Base-by-base conservation (phyloP, 2,329 filamentous ascomycete genomes). In the Sporothrix brunneoviolacea region DNA sequence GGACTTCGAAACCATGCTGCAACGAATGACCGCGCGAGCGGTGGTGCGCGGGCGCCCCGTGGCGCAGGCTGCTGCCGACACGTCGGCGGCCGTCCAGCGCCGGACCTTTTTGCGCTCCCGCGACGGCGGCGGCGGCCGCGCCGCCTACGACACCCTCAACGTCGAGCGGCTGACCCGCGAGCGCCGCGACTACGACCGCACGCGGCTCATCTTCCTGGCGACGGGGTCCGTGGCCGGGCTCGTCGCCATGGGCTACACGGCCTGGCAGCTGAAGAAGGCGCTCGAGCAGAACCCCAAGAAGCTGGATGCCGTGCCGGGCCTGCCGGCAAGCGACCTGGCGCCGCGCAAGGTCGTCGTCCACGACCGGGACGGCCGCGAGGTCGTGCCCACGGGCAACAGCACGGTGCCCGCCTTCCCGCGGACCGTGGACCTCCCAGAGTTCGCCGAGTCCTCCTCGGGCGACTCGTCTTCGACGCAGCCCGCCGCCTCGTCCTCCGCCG, bases 361-460 rank as follows among this genome's bases (percentile, higher is more conserved):
- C 53, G 82, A 84, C 55, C 76, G 79, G n/a, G 75, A 86, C 13
- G 84, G 84, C 37, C 74, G 77, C 40, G 86, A 93, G 62, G 73
- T 93, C 38, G 83, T 95, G 0, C 78, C 85, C 15, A 95, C 90
- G 0, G 89, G 89, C 13, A 90, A 91, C 58, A 83, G 75, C 57
- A 84, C 82, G n/a, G 80, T 95, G 4, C 84, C 88, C 1, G 75
- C 79, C 48, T 94, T 95, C 64, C 91, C 91, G 2, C 79, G 83
- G 50, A 82, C 77, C 3, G 78, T 95, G 50, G 71, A 76, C 15
- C 68, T 95, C 2, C 79, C 82, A n/a, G n/a, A n/a, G n/a, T n/a
- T n/a, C n/a, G n/a, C n/a, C n/a, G n/a, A n/a, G n/a, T n/a, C n/a
- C n/a, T n/a, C n/a, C n/a, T n/a, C n/a, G n/a, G n/a, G n/a, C n/a